Base-by-base conservation (phyloP, 2,329 filamentous ascomycete species). In the Sporothrix pseudoabietina region DNA sequence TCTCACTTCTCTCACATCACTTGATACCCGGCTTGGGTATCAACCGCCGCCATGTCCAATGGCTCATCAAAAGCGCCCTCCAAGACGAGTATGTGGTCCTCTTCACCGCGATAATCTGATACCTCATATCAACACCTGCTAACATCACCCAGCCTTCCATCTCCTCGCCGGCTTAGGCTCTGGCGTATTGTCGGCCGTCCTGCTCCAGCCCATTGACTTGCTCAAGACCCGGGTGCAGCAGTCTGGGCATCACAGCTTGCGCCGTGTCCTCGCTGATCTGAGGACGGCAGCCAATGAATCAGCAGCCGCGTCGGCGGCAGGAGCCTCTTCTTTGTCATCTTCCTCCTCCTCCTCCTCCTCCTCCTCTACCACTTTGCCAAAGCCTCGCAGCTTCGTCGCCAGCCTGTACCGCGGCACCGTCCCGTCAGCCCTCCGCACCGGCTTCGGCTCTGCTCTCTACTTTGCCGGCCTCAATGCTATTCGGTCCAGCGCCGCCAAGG, bases 191-290 rank as follows among this genome's bases (percentile, higher is more conserved):
- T 96, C 94, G 71, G 94, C 96, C 72, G 90, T 97, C 74, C 90
- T 98, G 72, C 88, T 99, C 19, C 96, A 99, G 82, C 96, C 96
- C 35, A 92, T 96, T 79, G 96, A 99, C 83, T 90, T 99, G 4
- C 90, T 99, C 80, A 99, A 99, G 83, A 99, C 96, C 41, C 91
- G 96, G 65, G 91, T 98, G 55, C 96, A 99, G 81, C 96, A 98
- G 82, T 93, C 93, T 47, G 89, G 89, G 68, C 87, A 88, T 59
- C 87, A 88, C 76, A 89, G 93, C 2, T 88, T 98, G 73, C 82
- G 88, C 71, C 84, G 85, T 32, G 92, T 92, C 22, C 84, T 97
- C 74, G 88, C 89, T 78, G 84, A 89, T 47, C 93, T 97, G 79
- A 87, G 91, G 76, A 83, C 84, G 77, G 69, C 74, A 2, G 71